Base-by-base conservation (phyloP, 352 stramenopile genomes). In the Globisporangium nagaii region DNA sequence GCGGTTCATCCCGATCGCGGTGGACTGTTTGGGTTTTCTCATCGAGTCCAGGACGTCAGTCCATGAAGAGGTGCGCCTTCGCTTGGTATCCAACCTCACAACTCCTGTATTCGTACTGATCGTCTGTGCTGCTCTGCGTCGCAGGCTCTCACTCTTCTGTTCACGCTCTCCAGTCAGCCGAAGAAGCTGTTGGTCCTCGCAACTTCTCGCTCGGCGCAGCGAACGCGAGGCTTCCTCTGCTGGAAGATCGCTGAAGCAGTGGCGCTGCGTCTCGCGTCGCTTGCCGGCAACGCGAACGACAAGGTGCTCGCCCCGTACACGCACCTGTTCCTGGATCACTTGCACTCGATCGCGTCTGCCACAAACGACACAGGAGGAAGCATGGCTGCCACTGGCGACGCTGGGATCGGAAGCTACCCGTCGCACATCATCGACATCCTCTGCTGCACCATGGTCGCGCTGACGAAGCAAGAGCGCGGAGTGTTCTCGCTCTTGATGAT, bases 401-500 rank as follows among this genome's bases (percentile, higher is more conserved):
- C 46, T 11, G 20, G 41, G 24, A 53, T 70, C 10, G 69, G 51
- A 9, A 48, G 55, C n/a, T 92, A 87, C 54, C 79, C 77, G 9
- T 66, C 75, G 0, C 57, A 77, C 19, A 80, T 89, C 30, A 66
- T 90, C 12, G 73, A 88, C 25, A 65, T 75, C 13, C 68, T 92
- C 7, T 92, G 82, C 55, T 75, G 56, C 11, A 88, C 79, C 1
- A 89, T 90, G 77, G 70, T 84, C 8, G 36, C 76, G 17, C 48
- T 92, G 43, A 82, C 74, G 6, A 78, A 81, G 48, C 71, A 78
- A 17, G 82, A 90, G 31, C 76, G 67, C 27, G 75, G 82, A 5
- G 74, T 90, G 41, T 73, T 86, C 42, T 86, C 82, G 11, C 57
- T 92, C 12, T 56, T 92, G 20, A 87, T 92, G 82, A 92, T 92